Conservation (phyloP, 345 rosid species). For the Arabidopsis suecica region DNA sequence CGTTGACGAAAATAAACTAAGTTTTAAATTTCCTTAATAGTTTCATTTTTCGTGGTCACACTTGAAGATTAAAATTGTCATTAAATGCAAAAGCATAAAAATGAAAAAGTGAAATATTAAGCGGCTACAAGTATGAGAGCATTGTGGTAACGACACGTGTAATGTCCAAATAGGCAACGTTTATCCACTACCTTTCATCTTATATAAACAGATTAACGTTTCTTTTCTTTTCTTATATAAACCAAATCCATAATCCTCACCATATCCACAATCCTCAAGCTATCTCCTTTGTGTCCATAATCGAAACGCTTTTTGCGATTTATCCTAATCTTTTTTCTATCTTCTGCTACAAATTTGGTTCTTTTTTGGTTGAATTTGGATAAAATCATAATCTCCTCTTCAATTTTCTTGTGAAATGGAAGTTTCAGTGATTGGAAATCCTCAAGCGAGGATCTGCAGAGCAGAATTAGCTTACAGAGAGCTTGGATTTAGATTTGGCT, state of each 20-base stretch:
- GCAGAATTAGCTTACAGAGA: slow-evolving; percentile 52
- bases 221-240: slow-evolving; percentile 30
- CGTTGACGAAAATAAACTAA: background rate
- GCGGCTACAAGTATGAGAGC: slow-evolving; percentile 39
- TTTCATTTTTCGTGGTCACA: slow-evolving; percentile 36
- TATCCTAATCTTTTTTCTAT: too few relatives aligned
- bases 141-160: slow-evolving; percentile 38
- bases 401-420: slow-evolving; percentile 51
- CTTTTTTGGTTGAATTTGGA: background rate
- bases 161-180: slow-evolving; percentile 25
- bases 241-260: slow-evolving; percentile 11
- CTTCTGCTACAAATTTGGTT: slow-evolving; percentile 1
- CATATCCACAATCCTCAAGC: slow-evolving; percentile 19
- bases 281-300: background rate
- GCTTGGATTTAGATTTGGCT: slow-evolving; percentile 40
- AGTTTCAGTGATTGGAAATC: slow-evolving; percentile 61
- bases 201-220: background rate
- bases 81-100: background rate
- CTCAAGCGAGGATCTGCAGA: slow-evolving; percentile 54
- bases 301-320: background rate
- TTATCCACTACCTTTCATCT: slow-evolving; percentile 25
- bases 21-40: background rate
- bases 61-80: slow-evolving; percentile 4
- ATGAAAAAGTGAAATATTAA: slow-evolving; percentile 1
- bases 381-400: background rate